phyloP scores from a whole-genome alignment of 129 eudicot species.

The Flaveria linearis region DNA sequence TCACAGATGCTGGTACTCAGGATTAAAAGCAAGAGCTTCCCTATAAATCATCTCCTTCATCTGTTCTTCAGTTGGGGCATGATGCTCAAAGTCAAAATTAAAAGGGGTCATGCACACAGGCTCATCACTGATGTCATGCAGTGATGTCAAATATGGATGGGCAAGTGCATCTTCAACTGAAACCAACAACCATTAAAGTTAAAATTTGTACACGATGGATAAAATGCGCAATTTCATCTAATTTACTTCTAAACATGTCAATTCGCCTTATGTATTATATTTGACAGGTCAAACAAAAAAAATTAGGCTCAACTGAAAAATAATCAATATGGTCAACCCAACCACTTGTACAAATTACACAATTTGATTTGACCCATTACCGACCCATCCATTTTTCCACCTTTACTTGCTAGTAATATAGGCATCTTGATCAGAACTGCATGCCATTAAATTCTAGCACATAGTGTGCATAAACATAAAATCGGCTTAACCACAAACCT shows the following conservation, averaged over 20 bases:
- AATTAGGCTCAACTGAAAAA: too few species aligned
- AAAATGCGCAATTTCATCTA: background rate
- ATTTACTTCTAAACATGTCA: background rate
- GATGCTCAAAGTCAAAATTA: slow-evolving; percentile 81
- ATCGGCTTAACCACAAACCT: background rate
- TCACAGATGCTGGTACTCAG: slow-evolving; percentile 61
- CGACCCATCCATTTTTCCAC: background rate
- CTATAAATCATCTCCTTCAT: slow-evolving; percentile 83
- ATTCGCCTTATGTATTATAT: background rate
- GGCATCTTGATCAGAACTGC: background rate
- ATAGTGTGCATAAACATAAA: background rate
- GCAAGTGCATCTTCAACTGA: slow-evolving; percentile 88
- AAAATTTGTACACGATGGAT: background rate
- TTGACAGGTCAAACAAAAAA: background rate
- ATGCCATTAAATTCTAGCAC: background rate
- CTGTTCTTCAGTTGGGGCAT: slow-evolving; percentile 75
- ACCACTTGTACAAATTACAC: background rate
- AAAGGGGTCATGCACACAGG: slow-evolving; percentile 75
- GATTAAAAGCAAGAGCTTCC: slow-evolving; percentile 83
- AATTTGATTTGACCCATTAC: background rate
- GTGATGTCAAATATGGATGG: slow-evolving; percentile 70
- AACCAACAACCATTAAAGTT: slow-evolving; percentile 30
- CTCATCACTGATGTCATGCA: slow-evolving; percentile 84
- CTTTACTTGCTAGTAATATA: background rate
- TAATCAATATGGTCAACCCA: background rate